phyloP scores from a whole-genome alignment of 2,329 filamentous ascomycete species.

The Colletotrichum chrysophilum region DNA sequence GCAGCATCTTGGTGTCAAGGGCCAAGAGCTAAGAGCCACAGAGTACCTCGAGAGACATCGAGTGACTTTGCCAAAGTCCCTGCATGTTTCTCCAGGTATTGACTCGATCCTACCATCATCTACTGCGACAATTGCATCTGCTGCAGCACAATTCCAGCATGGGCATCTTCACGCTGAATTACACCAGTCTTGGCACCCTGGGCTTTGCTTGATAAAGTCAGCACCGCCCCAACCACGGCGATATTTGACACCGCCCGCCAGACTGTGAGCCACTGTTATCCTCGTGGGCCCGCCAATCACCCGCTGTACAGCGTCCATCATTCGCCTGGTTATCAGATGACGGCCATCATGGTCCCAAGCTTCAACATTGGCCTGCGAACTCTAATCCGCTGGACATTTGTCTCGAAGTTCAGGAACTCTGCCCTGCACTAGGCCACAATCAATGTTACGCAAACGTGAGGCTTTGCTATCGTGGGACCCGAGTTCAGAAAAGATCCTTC shows the following conservation, averaged over 20 bases:
- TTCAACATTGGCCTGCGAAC: not conserved
- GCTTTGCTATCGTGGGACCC: not conserved
- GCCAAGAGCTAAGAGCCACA: not conserved
- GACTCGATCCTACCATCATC: not conserved
- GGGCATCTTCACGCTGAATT: not conserved
- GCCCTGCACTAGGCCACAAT: not conserved
- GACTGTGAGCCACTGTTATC: not conserved
- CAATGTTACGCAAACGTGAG: not conserved
- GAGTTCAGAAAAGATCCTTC: not conserved
- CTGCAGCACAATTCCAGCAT: not conserved
- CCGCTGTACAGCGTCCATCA: not conserved
- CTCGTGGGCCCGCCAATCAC: not conserved
- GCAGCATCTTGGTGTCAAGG: not conserved
- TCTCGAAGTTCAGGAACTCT: not conserved
- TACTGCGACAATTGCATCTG: not conserved
- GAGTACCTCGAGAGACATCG: not conserved
- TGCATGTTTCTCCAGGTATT: not conserved
- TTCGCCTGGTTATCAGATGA: not conserved
- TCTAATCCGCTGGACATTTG: not conserved
- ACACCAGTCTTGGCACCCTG: not conserved
- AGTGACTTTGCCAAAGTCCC: constrained; percentile 6
- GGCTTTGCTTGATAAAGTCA: not conserved
- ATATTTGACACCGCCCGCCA: not conserved
- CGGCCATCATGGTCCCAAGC: not conserved
- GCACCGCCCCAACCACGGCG: not conserved